Conservation (phyloP, 805 yeast species). For the Pichia occidentalis region DNA sequence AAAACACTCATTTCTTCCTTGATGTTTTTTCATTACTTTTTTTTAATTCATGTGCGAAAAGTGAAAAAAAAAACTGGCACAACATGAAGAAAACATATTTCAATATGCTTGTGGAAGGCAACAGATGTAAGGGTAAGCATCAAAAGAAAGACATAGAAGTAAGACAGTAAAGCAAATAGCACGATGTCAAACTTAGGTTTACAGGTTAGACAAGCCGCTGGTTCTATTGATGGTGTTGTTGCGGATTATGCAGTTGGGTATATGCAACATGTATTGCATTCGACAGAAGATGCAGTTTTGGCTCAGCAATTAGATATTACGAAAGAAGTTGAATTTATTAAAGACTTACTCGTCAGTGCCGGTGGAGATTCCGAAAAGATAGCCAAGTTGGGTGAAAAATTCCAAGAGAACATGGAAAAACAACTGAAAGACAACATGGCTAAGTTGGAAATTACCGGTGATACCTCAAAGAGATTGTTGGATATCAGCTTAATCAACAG, state of each 20-base stretch:
- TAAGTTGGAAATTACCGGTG: constrained; percentile 72
- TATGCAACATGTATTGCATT: constrained; percentile 68
- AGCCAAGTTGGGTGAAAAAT: constrained; percentile 36
- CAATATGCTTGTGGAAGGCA: not conserved
- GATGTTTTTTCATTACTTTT: too few species aligned
- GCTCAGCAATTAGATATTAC: constrained; percentile 65
- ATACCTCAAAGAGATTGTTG: constrained; percentile 79
- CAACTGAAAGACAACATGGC: constrained; percentile 64
- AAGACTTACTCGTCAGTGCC: constrained; percentile 64
- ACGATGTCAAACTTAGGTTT: constrained; percentile 31
- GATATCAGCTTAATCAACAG: constrained; percentile 68
- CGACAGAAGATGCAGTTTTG: constrained; percentile 76
- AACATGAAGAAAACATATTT: too few species aligned
- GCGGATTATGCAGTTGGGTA: constrained; percentile 90
- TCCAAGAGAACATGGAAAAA: constrained; percentile 43
- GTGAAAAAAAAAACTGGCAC: too few species aligned
- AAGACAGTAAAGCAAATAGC: not conserved
- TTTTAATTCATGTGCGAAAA: too few species aligned
- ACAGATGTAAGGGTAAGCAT: not conserved
- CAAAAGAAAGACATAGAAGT: not conserved
- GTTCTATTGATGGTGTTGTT: constrained; percentile 79
- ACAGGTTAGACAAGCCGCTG: constrained; percentile 81
- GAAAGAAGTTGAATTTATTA: constrained; percentile 62
- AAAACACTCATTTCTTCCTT: too few species aligned
- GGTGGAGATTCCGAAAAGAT: constrained; percentile 69